A percentile compares a stretch with the other conserved stretches of the same genome.
Evolutionary conservation across 2,329 filamentous ascomycete genomes (phyloP).

Genomic region (Fusarium humuli): DNA sequence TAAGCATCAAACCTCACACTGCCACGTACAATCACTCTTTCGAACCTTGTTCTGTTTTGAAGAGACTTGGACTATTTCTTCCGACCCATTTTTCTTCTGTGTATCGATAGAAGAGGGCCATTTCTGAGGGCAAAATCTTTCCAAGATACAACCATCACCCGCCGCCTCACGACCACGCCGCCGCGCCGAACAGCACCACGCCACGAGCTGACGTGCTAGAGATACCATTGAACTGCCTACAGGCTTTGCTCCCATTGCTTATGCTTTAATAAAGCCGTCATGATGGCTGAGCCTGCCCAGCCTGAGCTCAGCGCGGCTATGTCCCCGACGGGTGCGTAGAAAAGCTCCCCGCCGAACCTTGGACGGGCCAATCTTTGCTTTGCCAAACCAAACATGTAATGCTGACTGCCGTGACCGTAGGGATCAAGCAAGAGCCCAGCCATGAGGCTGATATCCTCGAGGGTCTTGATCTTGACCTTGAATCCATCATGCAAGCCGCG

Average conservation of each 20-base stretch:
- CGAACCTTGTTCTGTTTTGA: constrained; percentile 24
- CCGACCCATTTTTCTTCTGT: constrained; percentile 50
- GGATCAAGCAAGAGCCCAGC: constrained; percentile 56
- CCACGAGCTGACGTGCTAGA: constrained; percentile 35
- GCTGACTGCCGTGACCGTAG: constrained; percentile 48
- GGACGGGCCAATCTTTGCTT: constrained; percentile 17
- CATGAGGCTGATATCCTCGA: constrained; percentile 53
- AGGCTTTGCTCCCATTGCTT: constrained; percentile 23
- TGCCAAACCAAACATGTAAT: constrained; percentile 16
- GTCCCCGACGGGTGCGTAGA: constrained; percentile 52
- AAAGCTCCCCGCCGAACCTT: constrained; percentile 28
- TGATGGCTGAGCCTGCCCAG: constrained; percentile 57
- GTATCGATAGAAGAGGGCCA: constrained; percentile 50
- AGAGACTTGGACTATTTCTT: constrained; percentile 38
- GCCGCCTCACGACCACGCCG: constrained; percentile 38
- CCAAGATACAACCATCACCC: constrained; percentile 49
- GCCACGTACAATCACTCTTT: background rate
- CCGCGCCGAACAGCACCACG: constrained; percentile 36
- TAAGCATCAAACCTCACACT: background rate
- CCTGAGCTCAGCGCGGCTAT: constrained; percentile 49
- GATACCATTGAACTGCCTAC: constrained; percentile 20
- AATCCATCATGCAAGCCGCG: constrained; percentile 51
- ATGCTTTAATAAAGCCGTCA: constrained; percentile 49
- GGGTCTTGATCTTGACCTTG: constrained; percentile 52
- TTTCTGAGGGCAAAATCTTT: constrained; percentile 54